Conservation (phyloP, 495 filamentous ascomycete species). For the Neurospora terricola region DNA sequence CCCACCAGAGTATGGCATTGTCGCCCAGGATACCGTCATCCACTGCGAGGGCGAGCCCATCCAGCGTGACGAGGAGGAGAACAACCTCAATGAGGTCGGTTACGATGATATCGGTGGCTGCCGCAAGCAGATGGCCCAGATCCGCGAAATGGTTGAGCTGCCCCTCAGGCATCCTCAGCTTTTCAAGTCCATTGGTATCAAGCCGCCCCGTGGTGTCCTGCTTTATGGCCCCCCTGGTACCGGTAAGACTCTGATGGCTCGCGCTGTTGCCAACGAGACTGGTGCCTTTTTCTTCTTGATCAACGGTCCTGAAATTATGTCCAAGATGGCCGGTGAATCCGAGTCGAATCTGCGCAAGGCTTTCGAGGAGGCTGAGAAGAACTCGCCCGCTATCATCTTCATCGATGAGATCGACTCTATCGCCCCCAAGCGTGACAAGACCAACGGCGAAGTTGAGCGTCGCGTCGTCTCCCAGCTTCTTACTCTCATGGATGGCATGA, state of each 20-base stretch:
- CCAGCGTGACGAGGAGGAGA: constrained; percentile 97
- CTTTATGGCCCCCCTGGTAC: constrained; percentile 97
- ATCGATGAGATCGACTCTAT: constrained; percentile 99
- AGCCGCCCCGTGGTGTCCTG: constrained; percentile 95
- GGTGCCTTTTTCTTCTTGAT: constrained; percentile 99
- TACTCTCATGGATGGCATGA: constrained; percentile 99
- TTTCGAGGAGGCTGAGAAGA: constrained; percentile 99
- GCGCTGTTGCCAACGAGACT: constrained; percentile 96
- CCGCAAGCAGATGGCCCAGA: constrained; percentile 99
- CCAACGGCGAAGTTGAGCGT: constrained; percentile 96
- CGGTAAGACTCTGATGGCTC: constrained; percentile 98
- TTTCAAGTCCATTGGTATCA: constrained; percentile 99
- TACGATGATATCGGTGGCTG: constrained; percentile 99
- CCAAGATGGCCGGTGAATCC: constrained; percentile 98
- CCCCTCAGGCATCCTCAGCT: constrained; percentile 93
- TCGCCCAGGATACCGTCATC: constrained; percentile 96
- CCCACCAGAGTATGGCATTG: constrained; percentile 94
- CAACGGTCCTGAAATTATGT: constrained; percentile 99
- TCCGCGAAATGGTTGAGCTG: constrained; percentile 95
- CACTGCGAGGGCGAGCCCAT: constrained; percentile 98
- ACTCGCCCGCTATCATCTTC: constrained; percentile 98
- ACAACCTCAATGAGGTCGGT: constrained; percentile 96
- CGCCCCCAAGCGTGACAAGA: constrained; percentile 99
- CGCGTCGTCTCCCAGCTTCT: constrained; percentile 96
- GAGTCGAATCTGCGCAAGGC: constrained; percentile 96